Percentiles rank a stretch among this genome's conserved stretches.
These are phyloP conservation scores for Stachybotrys echinatus DNA, from an alignment of 2,329 filamentous ascomycete species.

Conservation along the genomic window DNA sequence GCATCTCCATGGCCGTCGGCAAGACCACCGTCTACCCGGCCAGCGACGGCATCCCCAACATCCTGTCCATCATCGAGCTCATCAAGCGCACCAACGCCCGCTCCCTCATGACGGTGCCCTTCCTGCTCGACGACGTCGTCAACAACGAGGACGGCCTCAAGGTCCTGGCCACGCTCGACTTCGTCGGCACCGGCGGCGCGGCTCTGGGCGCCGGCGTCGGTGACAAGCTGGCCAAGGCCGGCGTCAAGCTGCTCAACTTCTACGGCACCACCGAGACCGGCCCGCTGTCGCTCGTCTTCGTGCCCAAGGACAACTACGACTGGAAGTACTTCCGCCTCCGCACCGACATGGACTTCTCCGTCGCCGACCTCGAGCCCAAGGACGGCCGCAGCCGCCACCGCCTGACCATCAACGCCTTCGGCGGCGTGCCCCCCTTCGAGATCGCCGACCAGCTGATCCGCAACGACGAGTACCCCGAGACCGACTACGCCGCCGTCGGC, in stretches of 20 bases:
- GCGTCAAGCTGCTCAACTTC: conserved; percentile 25
- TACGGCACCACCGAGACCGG: conserved; percentile 30
- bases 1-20: conserved; percentile 21
- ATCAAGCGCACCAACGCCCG: conserved; percentile 12
- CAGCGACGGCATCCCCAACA: conserved; percentile 16
- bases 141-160: conserved; percentile 8
- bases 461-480: conserved; percentile 15
- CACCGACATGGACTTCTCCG: conserved; percentile 20
- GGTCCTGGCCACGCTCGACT: conserved; percentile 16
- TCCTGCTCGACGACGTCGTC: conserved; percentile 25
- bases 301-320: conserved; percentile 21
- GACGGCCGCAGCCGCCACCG: conserved; percentile 13
- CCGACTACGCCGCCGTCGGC: conserved; percentile 21
- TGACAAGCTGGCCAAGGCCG: conserved; percentile 11
- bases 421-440: conserved; percentile 18
- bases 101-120: conserved; percentile 27
- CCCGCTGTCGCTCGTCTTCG: conserved; percentile 24
- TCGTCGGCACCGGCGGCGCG: conserved; percentile 26
- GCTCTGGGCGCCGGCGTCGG: conserved; percentile 19
- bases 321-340: conserved; percentile 24
- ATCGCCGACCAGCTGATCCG: conserved; percentile 25
- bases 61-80: conserved; percentile 15
- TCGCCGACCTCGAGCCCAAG: conserved; percentile 13
- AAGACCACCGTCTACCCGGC: conserved; percentile 21
- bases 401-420: conserved; percentile 20